Percentiles rank a stretch among this genome's conserved stretches.
Conservation (phyloP, 169 alveolate species). For the Plasmodium reichenowi region DNA sequence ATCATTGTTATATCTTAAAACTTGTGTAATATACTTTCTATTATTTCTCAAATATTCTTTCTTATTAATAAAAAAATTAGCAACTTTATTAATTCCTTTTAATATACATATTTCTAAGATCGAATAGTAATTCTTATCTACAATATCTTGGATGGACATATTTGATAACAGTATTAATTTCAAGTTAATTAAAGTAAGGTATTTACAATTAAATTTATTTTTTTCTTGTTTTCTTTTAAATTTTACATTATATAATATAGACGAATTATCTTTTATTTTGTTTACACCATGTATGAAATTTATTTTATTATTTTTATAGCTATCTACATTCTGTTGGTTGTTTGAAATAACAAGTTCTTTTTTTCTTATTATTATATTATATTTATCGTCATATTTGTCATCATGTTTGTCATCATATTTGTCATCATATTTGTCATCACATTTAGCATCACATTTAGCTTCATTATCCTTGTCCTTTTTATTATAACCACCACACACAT, state of each 20-base stretch:
- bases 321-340: too few species aligned
- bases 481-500: neutral
- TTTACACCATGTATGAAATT: too few species aligned
- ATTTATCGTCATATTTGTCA: neutral
- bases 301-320: too few species aligned
- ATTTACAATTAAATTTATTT: slow-evolving; percentile 51
- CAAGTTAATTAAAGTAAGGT: slow-evolving; percentile 34
- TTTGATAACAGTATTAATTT: slow-evolving; percentile 27
- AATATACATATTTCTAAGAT: slow-evolving; percentile 40
- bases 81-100: slow-evolving; percentile 38
- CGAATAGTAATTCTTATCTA: neutral
- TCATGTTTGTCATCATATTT: too few species aligned
- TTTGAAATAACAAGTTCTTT: neutral
- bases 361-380: neutral
- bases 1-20: slow-evolving; percentile 13
- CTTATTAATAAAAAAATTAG: slow-evolving; percentile 60
- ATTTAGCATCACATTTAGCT: neutral
- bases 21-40: slow-evolving; percentile 29
- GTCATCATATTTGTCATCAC: neutral
- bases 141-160: slow-evolving; percentile 19
- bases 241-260: neutral
- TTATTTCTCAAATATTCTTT: slow-evolving; percentile 8
- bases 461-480: neutral
- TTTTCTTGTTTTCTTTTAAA: neutral
- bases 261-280: neutral